Evolutionary conservation across 1,139 yeast species (phyloP).

Genomic region (Debaryomycetaceae sp.): DNA sequence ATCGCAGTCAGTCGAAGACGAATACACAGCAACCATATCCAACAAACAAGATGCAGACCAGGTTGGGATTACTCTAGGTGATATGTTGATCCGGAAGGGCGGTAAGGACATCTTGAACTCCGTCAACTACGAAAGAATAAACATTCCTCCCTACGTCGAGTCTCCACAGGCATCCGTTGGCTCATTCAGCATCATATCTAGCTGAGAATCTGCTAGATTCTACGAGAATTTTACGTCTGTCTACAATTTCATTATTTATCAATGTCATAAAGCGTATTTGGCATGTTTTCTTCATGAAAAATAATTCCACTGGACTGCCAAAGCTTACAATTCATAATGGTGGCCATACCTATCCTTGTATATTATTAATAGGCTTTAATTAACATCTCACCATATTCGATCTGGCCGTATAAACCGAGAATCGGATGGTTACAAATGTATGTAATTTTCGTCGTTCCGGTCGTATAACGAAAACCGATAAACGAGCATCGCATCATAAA

Average conservation of each 20-base stretch:
- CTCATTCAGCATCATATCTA: background rate
- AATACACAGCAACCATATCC: conserved; percentile 28
- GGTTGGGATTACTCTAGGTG: conserved; percentile 72
- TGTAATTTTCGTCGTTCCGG: conserved; percentile 6
- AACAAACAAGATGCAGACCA: conserved; percentile 61
- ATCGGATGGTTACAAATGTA: conserved; percentile 4
- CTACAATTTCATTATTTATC: background rate
- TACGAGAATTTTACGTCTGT: background rate
- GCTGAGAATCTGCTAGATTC: background rate
- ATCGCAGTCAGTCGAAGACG: conserved; percentile 56
- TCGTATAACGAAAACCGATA: conserved; percentile 6
- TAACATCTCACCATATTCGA: background rate
- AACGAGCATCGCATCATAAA: background rate
- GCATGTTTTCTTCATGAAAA: background rate
- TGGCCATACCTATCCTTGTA: background rate
- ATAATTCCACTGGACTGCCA: background rate
- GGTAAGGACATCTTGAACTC: conserved; percentile 80
- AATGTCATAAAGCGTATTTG: background rate
- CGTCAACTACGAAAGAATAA: conserved; percentile 68
- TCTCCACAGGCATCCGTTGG: background rate
- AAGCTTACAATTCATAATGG: background rate
- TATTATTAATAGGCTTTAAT: background rate
- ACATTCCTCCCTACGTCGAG: conserved; percentile 27
- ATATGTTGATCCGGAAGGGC: conserved; percentile 64
- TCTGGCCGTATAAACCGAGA: conserved; percentile 3